Evolutionary conservation across 2,329 filamentous ascomycete species (phyloP), one percentile per base, ranked within the genome.

Genomic region (Colletotrichum cordylinicola): DNA sequence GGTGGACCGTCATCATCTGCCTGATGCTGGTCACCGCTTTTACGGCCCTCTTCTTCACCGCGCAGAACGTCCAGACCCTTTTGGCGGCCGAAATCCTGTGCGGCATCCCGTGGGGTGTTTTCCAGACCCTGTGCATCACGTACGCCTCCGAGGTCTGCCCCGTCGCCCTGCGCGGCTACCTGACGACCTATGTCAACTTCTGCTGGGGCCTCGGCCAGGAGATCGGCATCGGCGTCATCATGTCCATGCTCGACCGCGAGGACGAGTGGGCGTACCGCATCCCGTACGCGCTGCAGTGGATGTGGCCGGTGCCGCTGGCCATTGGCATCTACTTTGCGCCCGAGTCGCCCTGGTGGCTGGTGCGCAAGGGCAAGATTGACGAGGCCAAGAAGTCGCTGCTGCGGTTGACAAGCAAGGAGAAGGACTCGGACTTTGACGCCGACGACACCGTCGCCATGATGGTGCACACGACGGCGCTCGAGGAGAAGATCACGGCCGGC

Each of bases 401-500:
- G 65, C 91, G 93, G 5, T 86, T 95, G 24, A 94, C 93, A 7
- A 93, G 89, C 79, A 79, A 88, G 16, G 86, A 92, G 77, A 87
- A 88, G 70, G 93, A 95, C 76, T 93, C 91, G 1, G 90, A 93
- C 76, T 96, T 97, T 79, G 91, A 98, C 80, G 91, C 94, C 13
- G 94, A 98, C 77, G 95, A 97, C 85, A 97, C 95, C 0, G 89
- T 98, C 66, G 93, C 94, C 80, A 98, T 98, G 95, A 98, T 98
- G 94, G 92, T 95, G 2, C 95, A 98, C 82, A 98, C 95, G 1
- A 96, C 94, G 1, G 93, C 94, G 0, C 87, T 98, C 13, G 96
- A 98, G 83, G 90, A 94, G 81, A 90, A 91, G 84, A 94, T 95
- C 69, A 96, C 94, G 6, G 86, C 87, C 8, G 95, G 95, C 35